phyloP scores from a whole-genome alignment of 805 yeast genomes.

The Saccharomycopsis lassenensis region DNA sequence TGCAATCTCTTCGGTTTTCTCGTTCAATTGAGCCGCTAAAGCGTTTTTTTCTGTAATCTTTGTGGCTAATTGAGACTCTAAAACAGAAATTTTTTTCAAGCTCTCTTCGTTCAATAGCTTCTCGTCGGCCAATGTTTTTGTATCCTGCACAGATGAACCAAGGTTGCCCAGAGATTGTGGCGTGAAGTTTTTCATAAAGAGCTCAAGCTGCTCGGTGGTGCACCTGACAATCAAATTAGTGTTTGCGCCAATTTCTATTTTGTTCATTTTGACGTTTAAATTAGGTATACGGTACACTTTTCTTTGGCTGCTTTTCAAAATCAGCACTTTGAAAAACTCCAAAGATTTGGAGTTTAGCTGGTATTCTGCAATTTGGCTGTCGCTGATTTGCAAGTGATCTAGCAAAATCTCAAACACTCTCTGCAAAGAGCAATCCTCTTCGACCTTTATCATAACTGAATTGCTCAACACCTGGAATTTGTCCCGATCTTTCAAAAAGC shows the following conservation, averaged over 20 bases:
- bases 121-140: no score
- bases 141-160: no score
- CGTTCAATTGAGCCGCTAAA: no score
- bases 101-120: no score
- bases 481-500: neutral
- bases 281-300: neutral
- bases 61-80: no score
- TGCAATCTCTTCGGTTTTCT: no score
- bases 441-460: conserved; percentile 10
- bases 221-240: conserved; percentile 1
- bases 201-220: neutral
- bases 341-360: neutral
- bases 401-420: neutral
- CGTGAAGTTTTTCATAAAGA: neutral
- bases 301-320: neutral
- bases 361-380: neutral
- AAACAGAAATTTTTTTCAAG: no score
- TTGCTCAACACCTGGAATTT: conserved; percentile 3
- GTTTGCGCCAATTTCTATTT: conserved; percentile 3
- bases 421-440: conserved; percentile 11
- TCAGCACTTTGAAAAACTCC: neutral
- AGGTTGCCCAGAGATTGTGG: neutral
- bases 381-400: conserved; percentile 2
- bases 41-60: no score
- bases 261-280: neutral